Evolutionary conservation across 2,329 filamentous ascomycete species (phyloP).

Genomic region (Aspergillus floridensis): DNA sequence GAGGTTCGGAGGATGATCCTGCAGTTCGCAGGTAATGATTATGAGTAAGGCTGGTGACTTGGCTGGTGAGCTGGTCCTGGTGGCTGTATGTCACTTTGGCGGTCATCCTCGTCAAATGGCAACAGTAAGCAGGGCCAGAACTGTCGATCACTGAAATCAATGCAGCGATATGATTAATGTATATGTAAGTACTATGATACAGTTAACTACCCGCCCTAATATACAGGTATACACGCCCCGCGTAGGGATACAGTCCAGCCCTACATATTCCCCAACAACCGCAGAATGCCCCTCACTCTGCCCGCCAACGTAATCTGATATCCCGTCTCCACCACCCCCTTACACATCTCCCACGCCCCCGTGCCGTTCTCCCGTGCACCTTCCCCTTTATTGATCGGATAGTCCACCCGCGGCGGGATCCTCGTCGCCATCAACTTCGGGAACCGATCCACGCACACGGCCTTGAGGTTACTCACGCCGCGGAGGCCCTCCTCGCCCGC

Average conservation of each 20-base stretch:
- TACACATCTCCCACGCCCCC: conserved; percentile 59
- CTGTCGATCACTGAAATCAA: no score
- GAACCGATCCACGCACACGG: conserved; percentile 74
- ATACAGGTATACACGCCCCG: not conserved
- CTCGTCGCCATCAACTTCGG: conserved; percentile 60
- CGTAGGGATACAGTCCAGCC: not conserved
- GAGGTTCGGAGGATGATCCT: not conserved
- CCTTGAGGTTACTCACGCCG: conserved; percentile 82
- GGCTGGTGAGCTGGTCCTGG: not conserved
- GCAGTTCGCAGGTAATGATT: not conserved
- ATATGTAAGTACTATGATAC: not conserved
- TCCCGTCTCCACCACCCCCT: conserved; percentile 46
- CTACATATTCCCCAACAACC: conserved; percentile 41
- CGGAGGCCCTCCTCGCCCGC: conserved; percentile 85
- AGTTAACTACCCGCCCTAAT: not conserved
- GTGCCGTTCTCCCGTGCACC: conserved; percentile 53
- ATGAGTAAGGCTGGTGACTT: not conserved
- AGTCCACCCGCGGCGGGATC: conserved; percentile 77
- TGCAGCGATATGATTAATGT: not conserved
- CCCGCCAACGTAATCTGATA: conserved; percentile 46
- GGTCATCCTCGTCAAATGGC: no score
- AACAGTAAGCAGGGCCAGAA: no score
- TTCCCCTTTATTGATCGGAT: conserved; percentile 69
- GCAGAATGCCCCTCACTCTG: conserved; percentile 36
- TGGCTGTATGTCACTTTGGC: not conserved